Conservation (phyloP, 192 early-diverging fungal species). For the Jimgerdemannia flammicorona region DNA sequence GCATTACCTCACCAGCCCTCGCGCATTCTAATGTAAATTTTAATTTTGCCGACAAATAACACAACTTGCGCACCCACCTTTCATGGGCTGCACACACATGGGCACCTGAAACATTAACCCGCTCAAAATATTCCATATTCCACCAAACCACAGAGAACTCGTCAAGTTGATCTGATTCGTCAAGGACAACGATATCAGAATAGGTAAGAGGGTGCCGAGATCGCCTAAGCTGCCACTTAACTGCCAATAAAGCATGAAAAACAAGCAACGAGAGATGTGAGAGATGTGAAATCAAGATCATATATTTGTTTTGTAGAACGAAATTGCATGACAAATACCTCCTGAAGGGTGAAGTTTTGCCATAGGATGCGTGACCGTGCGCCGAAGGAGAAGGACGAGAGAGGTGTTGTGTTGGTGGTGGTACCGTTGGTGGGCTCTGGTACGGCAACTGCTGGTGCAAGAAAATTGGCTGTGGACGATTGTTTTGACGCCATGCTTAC, state of each 20-base stretch:
- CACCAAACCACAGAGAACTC: conserved; percentile 80
- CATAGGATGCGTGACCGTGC: background rate
- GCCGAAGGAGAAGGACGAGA: no score
- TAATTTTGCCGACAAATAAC: no score
- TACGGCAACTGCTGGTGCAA: no score
- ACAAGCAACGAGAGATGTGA: background rate
- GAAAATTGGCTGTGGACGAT: no score
- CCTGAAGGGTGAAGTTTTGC: no score
- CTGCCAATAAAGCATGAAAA: conserved; percentile 23
- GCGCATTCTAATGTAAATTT: no score
- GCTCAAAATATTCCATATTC: conserved; percentile 82
- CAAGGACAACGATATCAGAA: conserved; percentile 75
- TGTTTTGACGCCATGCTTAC: no score
- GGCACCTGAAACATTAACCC: conserved; percentile 77
- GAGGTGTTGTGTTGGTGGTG: no score
- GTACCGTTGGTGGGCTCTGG: no score
- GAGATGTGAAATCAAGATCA: background rate
- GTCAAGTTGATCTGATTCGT: conserved; percentile 74
- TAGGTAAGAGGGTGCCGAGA: conserved; percentile 82
- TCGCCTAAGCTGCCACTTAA: conserved; percentile 70
- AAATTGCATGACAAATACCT: no score
- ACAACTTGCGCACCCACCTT: conserved; percentile 44
- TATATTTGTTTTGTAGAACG: no score
- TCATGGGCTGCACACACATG: conserved; percentile 94
- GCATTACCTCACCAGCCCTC: conserved; percentile 20